phyloP scores from a whole-genome alignment of 768 basidiomycete genomes.

The Boletus edulis region DNA sequence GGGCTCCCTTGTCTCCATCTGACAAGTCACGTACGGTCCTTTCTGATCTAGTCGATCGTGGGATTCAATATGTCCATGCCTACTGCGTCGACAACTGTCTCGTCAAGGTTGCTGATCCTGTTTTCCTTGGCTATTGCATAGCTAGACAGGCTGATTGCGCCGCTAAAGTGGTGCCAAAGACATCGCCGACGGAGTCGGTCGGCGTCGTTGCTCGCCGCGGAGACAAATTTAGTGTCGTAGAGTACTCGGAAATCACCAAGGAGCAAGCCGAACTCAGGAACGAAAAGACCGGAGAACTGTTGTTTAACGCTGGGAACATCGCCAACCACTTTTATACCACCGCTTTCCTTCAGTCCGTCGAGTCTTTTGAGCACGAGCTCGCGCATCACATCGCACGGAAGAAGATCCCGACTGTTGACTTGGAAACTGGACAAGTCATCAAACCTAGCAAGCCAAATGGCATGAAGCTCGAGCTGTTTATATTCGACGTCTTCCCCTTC shows the following conservation, averaged over 20 bases:
- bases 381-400: slow-evolving; percentile 98
- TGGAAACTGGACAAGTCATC: slow-evolving; percentile 61
- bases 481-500: slow-evolving; percentile 98
- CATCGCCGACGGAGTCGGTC: slow-evolving; percentile 83
- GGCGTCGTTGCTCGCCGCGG: slow-evolving; percentile 89
- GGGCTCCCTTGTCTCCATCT: slow-evolving; percentile 62
- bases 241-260: slow-evolving; percentile 93
- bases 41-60: slow-evolving; percentile 72
- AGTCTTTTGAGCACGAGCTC: slow-evolving; percentile 81
- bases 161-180: slow-evolving; percentile 94
- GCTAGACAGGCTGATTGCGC: slow-evolving; percentile 85
- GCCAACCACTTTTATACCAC: slow-evolving; percentile 98
- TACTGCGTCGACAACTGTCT: slow-evolving; percentile 99
- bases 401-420: slow-evolving; percentile 86
- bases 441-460: slow-evolving; percentile 94
- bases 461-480: slow-evolving; percentile 98
- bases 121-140: slow-evolving; percentile 96
- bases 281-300: slow-evolving; percentile 66
- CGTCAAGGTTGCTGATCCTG: slow-evolving; percentile 93
- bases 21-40: slow-evolving; percentile 72
- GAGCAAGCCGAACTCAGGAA: slow-evolving; percentile 83
- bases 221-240: slow-evolving; percentile 88
- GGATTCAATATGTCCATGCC: slow-evolving; percentile 85
- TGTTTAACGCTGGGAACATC: slow-evolving; percentile 95
- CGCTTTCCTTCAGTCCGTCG: slow-evolving; percentile 72